Percentiles rank a stretch among this genome's conserved stretches.
These are phyloP conservation scores for Laburnicola sp. DNA, from an alignment of 2,329 filamentous ascomycete species.

Conservation along the genomic window DNA sequence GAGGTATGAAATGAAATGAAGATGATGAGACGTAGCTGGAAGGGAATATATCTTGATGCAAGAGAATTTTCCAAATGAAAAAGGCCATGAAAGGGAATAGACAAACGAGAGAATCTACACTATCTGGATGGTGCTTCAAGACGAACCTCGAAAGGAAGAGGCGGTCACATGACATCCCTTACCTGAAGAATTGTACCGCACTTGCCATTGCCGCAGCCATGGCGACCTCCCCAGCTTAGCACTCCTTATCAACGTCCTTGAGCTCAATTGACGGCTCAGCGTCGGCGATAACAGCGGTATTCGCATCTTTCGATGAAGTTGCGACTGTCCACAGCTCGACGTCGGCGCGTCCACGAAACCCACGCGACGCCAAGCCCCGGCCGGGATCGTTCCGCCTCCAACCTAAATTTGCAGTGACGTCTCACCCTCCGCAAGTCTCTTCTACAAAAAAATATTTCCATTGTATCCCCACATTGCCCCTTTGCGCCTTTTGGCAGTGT, in stretches of 20 bases:
- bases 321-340: neutral
- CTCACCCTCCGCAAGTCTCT: conserved; percentile 20
- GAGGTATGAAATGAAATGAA: too few relatives aligned
- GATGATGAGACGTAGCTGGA: too few relatives aligned
- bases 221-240: conserved; percentile 14
- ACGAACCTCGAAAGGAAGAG: conserved; percentile 3
- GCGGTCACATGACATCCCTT: conserved; percentile 38
- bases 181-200: conserved; percentile 40
- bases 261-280: conserved; percentile 26
- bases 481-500: conserved; percentile 1
- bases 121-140: too few relatives aligned
- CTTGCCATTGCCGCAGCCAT: conserved; percentile 19
- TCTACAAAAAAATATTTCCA: conserved; percentile 13
- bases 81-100: too few relatives aligned
- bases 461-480: conserved; percentile 10
- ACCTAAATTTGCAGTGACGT: conserved; percentile 32
- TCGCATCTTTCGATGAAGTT: conserved; percentile 28
- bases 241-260: conserved; percentile 8
- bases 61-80: too few relatives aligned
- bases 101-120: too few relatives aligned
- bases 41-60: too few relatives aligned
- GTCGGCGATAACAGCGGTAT: conserved; percentile 26
- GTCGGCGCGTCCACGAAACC: conserved; percentile 19
- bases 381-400: conserved; percentile 14
- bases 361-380: conserved; percentile 33